Percentiles rank a stretch among this genome's conserved stretches.
Conservation (phyloP, 2,329 filamentous ascomycete genomes). For the Colletotrichum eremochloae region DNA sequence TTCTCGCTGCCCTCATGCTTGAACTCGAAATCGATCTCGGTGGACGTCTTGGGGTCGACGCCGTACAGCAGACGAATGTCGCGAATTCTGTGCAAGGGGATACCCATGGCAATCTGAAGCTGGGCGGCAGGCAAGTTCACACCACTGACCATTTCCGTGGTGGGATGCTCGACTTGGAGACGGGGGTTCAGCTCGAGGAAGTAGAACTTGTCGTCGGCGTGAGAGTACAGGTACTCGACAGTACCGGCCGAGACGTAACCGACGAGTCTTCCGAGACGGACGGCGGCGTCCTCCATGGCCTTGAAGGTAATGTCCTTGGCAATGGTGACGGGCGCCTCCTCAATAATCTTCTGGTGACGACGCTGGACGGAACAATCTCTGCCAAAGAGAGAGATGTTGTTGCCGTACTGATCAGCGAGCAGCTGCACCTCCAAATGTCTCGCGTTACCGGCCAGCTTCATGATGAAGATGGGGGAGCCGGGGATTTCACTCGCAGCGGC, state of each 20-base stretch:
- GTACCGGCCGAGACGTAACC: slow-evolving; percentile 99
- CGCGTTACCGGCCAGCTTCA: slow-evolving; percentile 98
- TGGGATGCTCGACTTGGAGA: slow-evolving; percentile 99
- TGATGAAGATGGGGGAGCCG: slow-evolving; percentile 99
- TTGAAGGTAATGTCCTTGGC: slow-evolving; percentile 91
- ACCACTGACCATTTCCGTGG: slow-evolving; percentile 98
- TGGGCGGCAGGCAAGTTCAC: slow-evolving; percentile 97
- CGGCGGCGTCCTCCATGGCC: slow-evolving; percentile 96
- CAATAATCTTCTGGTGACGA: slow-evolving; percentile 99
- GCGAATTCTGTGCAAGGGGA: slow-evolving; percentile 93
- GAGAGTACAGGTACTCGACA: slow-evolving; percentile 98
- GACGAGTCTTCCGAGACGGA: slow-evolving; percentile 92
- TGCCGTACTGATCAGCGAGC: slow-evolving; percentile 97
- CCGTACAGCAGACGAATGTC: slow-evolving; percentile 98
- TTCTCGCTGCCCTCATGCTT: slow-evolving; percentile 85
- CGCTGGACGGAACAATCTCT: slow-evolving; percentile 99
- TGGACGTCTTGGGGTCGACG: slow-evolving; percentile 87
- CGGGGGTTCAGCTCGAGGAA: slow-evolving; percentile 98
- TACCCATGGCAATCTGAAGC: slow-evolving; percentile 98
- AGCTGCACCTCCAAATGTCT: slow-evolving; percentile 98
- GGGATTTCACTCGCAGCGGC: slow-evolving; percentile 97
- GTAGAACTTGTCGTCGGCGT: slow-evolving; percentile 98
- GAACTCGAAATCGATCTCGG: slow-evolving; percentile 97
- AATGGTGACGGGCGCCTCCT: slow-evolving; percentile 97
- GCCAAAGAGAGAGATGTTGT: slow-evolving; percentile 99